phyloP scores from a whole-genome alignment of 345 rosid species.

The Eutrema yunnanense region DNA sequence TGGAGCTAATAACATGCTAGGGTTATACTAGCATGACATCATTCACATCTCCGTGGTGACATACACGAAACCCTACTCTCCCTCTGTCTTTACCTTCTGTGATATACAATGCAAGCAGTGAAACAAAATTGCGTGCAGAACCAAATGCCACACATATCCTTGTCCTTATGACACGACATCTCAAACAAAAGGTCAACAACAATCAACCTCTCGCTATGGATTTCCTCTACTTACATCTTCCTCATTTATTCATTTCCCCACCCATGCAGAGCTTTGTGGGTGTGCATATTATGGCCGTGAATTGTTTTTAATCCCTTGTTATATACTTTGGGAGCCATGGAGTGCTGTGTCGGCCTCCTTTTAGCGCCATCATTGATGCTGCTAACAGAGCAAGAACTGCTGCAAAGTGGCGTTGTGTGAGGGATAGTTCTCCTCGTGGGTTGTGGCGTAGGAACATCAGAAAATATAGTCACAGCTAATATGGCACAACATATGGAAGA shows the following conservation, averaged over 20 bases:
- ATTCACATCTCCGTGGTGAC: background rate
- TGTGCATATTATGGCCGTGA: background rate
- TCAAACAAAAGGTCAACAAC: background rate
- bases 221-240: slow-evolving; percentile 10
- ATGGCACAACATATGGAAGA: slow-evolving; percentile 71
- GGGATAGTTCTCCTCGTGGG: background rate
- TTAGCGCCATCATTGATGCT: background rate
- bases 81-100: background rate
- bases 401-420: background rate
- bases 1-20: background rate
- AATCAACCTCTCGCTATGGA: background rate
- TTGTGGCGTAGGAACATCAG: slow-evolving; percentile 1
- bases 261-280: background rate
- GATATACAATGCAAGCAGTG: background rate
- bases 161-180: slow-evolving; percentile 2
- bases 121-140: slow-evolving; percentile 8
- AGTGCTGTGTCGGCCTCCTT: background rate
- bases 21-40: background rate
- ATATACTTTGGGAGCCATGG: background rate
- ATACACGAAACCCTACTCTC: background rate
- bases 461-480: slow-evolving; percentile 31
- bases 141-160: background rate
- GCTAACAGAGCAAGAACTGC: background rate
- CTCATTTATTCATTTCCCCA: background rate
- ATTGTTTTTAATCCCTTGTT: background rate